Evolutionary conservation across 495 filamentous ascomycete species (phyloP).

Genomic region (Thermothielavioides terrestris): DNA sequence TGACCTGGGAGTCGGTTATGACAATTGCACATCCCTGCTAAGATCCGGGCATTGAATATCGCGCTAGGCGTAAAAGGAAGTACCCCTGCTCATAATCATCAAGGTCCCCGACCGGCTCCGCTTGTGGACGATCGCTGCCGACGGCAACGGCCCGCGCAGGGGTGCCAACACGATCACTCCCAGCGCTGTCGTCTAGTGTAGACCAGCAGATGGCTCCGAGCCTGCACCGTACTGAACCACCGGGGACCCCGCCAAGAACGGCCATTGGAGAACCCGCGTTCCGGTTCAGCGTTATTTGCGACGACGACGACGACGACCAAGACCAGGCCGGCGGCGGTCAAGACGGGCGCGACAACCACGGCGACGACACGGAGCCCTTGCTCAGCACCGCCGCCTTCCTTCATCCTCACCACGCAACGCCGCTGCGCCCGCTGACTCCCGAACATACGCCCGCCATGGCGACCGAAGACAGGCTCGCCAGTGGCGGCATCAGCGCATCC

Average conservation of each 20-base stretch:
- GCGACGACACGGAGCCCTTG: background rate
- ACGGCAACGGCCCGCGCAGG: constrained; percentile 2
- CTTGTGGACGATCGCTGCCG: constrained; percentile 2
- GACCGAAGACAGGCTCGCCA: constrained; percentile 21
- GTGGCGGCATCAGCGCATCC: constrained; percentile 25
- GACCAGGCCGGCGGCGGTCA: background rate
- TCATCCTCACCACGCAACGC: constrained; percentile 12
- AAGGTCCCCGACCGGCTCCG: constrained; percentile 5
- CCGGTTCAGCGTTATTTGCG: constrained; percentile 6
- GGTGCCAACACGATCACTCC: background rate
- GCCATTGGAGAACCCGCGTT: constrained; percentile 18
- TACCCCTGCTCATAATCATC: background rate
- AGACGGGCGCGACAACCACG: constrained; percentile 1
- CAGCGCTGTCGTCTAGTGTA: background rate
- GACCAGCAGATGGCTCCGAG: constrained; percentile 8
- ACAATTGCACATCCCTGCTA: no score
- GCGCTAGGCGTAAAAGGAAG: constrained; percentile 9
- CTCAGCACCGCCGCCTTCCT: constrained; percentile 15
- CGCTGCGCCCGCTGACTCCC: constrained; percentile 15
- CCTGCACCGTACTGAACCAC: background rate
- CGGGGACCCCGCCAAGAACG: constrained; percentile 18
- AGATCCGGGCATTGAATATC: no score
- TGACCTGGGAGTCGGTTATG: no score
- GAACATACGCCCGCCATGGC: constrained; percentile 28
- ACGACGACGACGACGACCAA: constrained; percentile 17